Conservation (phyloP, 164 flowering plant species). For the grape (Vitis vinifera) region DNA sequence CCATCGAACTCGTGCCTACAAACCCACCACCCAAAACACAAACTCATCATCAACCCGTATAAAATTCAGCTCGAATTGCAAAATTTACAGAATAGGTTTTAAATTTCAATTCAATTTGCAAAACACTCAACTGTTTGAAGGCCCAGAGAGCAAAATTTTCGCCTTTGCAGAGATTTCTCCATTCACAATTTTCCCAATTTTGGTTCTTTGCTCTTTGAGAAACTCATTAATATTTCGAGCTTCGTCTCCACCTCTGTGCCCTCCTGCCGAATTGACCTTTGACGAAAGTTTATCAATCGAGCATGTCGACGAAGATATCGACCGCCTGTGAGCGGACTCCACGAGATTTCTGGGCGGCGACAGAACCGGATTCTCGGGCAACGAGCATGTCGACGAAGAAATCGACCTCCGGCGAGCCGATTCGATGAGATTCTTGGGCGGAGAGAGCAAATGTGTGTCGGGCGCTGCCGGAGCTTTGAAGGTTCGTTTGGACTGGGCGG, state of each 20-base stretch:
- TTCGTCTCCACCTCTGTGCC: conserved; percentile 16
- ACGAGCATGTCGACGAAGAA: conserved; percentile 31
- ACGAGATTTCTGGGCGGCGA: conserved; percentile 50
- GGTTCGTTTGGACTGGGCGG: conserved; percentile 23
- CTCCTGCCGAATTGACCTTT: conserved; percentile 12
- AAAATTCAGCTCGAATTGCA: background rate
- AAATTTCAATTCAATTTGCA: background rate
- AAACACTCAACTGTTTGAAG: conserved; percentile 57
- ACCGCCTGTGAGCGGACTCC: conserved; percentile 48
- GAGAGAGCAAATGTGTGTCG: conserved; percentile 39
- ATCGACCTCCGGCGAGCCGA: conserved; percentile 42
- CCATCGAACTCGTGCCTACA: conserved; percentile 73
- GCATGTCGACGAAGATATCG: conserved; percentile 57
- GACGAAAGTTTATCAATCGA: conserved; percentile 30
- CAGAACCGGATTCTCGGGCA: conserved; percentile 20
- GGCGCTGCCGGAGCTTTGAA: conserved; percentile 26
- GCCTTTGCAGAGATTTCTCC: conserved; percentile 46
- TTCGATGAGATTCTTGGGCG: conserved; percentile 44
- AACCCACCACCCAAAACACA: no score
- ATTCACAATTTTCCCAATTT: conserved; percentile 34
- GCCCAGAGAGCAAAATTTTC: conserved; percentile 60
- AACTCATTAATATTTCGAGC: conserved; percentile 42
- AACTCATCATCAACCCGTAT: no score
- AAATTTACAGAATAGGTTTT: background rate
- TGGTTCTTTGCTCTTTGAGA: conserved; percentile 52